phyloP scores from a whole-genome alignment of 805 yeast genomes.

The Ogataea minuta region DNA sequence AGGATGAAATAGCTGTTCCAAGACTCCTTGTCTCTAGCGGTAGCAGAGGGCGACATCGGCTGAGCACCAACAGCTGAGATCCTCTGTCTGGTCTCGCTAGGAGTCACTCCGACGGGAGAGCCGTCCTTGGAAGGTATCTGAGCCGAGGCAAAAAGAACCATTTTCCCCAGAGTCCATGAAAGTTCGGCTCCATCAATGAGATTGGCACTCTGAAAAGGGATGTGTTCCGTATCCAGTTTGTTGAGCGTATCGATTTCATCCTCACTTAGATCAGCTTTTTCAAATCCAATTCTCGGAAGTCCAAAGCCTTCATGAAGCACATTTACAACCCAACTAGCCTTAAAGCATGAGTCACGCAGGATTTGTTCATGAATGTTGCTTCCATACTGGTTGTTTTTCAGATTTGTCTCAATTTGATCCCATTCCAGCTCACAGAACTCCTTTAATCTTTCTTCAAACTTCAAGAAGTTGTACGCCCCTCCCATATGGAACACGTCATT shows the following conservation, averaged over 20 bases:
- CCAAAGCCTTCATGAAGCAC: constrained; percentile 90
- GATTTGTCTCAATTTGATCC: constrained; percentile 49
- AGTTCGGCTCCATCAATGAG: constrained; percentile 80
- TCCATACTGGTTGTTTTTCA: constrained; percentile 53
- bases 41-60: not conserved
- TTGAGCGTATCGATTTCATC: constrained; percentile 28
- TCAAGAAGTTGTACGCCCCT: constrained; percentile 78
- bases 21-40: constrained; percentile 8
- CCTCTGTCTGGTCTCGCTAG: constrained; percentile 32
- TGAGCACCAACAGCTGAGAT: constrained; percentile 2
- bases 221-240: constrained; percentile 32
- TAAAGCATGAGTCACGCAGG: constrained; percentile 80
- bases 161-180: constrained; percentile 94
- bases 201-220: constrained; percentile 81
- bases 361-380: constrained; percentile 54
- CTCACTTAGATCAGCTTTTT: constrained; percentile 33
- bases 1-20: constrained; percentile 9
- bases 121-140: constrained; percentile 40
- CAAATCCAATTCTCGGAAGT: constrained; percentile 69
- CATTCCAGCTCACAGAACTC: constrained; percentile 78
- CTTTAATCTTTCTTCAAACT: constrained; percentile 63
- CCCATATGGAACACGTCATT: constrained; percentile 87
- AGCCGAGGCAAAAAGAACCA: constrained; percentile 77
- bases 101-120: constrained; percentile 37
- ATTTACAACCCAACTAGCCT: constrained; percentile 91